phyloP scores from a whole-genome alignment of 2,329 filamentous ascomycete genomes.

The Calycina marina region DNA sequence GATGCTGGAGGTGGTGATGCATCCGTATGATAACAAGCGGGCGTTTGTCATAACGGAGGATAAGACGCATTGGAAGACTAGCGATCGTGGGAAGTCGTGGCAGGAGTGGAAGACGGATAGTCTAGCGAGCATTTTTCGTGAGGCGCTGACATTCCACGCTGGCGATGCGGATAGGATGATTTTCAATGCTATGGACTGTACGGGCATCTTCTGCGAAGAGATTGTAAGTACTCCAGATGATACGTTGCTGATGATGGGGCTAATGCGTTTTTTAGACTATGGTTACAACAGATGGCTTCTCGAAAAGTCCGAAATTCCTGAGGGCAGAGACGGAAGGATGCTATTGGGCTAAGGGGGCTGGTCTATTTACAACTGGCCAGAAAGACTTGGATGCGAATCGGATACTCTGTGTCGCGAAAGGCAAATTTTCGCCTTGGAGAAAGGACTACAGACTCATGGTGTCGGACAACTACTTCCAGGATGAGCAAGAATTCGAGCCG shows the following conservation, averaged over 20 bases:
- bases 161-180: conserved; percentile 72
- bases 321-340: conserved; percentile 60
- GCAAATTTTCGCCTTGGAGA: conserved; percentile 53
- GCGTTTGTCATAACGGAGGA: conserved; percentile 66
- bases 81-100: conserved; percentile 75
- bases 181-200: conserved; percentile 62
- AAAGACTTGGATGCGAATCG: conserved; percentile 52
- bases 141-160: conserved; percentile 64
- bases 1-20: conserved; percentile 52
- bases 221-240: conserved; percentile 22
- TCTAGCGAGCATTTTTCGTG: conserved; percentile 38
- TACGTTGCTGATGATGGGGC: too few species aligned
- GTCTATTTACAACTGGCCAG: conserved; percentile 56
- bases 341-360: conserved; percentile 71
- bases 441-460: conserved; percentile 66
- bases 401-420: conserved; percentile 66
- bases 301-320: conserved; percentile 47
- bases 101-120: conserved; percentile 50
- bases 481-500: conserved; percentile 55
- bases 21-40: conserved; percentile 62
- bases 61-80: conserved; percentile 66
- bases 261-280: too few species aligned
- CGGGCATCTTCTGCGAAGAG: conserved; percentile 47
- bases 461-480: conserved; percentile 69
- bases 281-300: conserved; percentile 82